These are phyloP conservation scores for Colletotrichum caudatum DNA, from an alignment of 2,329 filamentous ascomycete genomes.

Conservation along the genomic window DNA sequence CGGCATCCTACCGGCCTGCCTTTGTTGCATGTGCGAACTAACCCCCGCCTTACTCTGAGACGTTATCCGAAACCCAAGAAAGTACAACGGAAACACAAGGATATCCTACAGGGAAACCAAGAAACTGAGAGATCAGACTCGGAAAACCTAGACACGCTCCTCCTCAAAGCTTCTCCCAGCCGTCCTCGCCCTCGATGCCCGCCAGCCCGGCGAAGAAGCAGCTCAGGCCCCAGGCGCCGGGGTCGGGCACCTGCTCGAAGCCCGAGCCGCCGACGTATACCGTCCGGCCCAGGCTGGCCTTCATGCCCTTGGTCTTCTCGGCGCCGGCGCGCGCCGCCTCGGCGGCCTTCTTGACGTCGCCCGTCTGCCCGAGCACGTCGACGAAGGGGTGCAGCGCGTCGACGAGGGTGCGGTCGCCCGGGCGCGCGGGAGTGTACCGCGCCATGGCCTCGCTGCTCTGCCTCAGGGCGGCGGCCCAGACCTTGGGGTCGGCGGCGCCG, in stretches of 20 bases:
- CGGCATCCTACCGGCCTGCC: constrained; percentile 19
- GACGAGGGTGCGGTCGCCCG: constrained; percentile 89
- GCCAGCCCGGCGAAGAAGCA: constrained; percentile 86
- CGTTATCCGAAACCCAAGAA: background rate
- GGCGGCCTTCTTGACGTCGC: constrained; percentile 78
- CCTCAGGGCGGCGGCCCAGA: constrained; percentile 75
- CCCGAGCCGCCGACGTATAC: constrained; percentile 79
- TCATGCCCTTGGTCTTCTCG: constrained; percentile 90
- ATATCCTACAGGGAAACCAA: background rate
- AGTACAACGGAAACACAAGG: background rate
- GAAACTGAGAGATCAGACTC: background rate
- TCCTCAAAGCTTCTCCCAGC: constrained; percentile 50
- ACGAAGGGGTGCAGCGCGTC: constrained; percentile 93
- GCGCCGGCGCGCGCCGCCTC: constrained; percentile 80
- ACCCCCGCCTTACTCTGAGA: background rate
- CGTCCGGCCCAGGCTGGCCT: constrained; percentile 84
- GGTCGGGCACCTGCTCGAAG: constrained; percentile 65
- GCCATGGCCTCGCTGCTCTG: constrained; percentile 77
- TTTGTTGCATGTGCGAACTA: constrained; percentile 18
- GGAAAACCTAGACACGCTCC: background rate
- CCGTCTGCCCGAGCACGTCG: constrained; percentile 73
- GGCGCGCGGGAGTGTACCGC: constrained; percentile 89
- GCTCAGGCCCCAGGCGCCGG: constrained; percentile 80
- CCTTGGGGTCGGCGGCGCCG: constrained; percentile 54
- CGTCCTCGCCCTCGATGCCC: constrained; percentile 59